Evolutionary conservation across 768 basidiomycete genomes (phyloP).

Genomic region (Collybiopsis luxurians): DNA sequence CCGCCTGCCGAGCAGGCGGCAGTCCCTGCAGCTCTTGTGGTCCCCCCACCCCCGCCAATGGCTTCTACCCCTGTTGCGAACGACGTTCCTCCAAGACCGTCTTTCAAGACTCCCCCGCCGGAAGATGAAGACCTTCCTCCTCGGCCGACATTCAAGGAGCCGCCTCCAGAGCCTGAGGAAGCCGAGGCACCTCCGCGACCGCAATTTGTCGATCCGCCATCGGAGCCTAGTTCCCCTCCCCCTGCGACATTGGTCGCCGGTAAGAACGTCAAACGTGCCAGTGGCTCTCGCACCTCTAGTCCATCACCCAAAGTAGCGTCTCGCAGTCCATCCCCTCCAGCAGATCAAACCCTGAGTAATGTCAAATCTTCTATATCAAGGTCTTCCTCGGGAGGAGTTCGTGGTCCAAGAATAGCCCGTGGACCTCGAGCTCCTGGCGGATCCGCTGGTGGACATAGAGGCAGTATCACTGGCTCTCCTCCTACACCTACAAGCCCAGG

Average conservation of each 20-base stretch:
- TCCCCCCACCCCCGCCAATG: neutral
- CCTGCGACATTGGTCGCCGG: conserved; percentile 19
- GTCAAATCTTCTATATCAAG: conserved; percentile 16
- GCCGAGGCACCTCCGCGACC: conserved; percentile 42
- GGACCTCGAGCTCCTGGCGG: conserved; percentile 42
- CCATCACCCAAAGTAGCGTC: conserved; percentile 35
- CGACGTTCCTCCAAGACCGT: conserved; percentile 8
- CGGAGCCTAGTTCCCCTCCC: conserved; percentile 21
- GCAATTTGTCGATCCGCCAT: conserved; percentile 35
- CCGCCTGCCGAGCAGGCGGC: conserved; percentile 20
- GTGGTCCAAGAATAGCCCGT: conserved; percentile 50
- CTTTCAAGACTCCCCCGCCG: conserved; percentile 12
- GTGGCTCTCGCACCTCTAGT: conserved; percentile 29
- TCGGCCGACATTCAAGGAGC: conserved; percentile 54
- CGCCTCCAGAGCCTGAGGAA: conserved; percentile 33
- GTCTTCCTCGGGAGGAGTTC: conserved; percentile 29
- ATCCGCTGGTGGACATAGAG: conserved; percentile 38
- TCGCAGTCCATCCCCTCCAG: conserved; percentile 43
- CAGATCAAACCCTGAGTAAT: conserved; percentile 16
- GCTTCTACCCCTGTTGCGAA: neutral
- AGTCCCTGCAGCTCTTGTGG: neutral
- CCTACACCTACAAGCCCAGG: conserved; percentile 35
- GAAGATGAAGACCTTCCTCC: conserved; percentile 28
- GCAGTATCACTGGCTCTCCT: conserved; percentile 47
- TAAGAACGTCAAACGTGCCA: conserved; percentile 29